Percentiles rank a stretch among this genome's conserved stretches.
phyloP scores from a whole-genome alignment of 1,284 basidiomycete genomes.

The Wallemia hederae region DNA sequence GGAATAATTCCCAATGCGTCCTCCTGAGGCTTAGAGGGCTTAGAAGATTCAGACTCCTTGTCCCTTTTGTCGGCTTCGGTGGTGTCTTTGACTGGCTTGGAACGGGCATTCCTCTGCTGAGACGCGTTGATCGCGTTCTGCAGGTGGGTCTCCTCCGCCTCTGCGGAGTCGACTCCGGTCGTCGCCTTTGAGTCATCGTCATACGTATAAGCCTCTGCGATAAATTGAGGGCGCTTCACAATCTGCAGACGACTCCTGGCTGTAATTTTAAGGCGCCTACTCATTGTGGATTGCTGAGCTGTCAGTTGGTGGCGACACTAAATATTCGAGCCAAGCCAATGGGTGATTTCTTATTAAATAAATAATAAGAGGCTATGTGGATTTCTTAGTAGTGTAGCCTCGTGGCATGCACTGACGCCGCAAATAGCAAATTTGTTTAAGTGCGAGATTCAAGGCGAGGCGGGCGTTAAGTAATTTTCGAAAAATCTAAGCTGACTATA shows the following conservation, averaged over 20 bases:
- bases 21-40: neutral
- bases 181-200: conserved; percentile 54
- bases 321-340: too few species aligned
- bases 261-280: conserved; percentile 48
- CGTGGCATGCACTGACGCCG: too few species aligned
- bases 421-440: too few species aligned
- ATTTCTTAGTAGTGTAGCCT: neutral
- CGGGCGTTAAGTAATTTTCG: too few species aligned
- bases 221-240: conserved; percentile 42
- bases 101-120: conserved; percentile 58
- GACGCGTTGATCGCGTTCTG: conserved; percentile 1
- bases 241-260: conserved; percentile 68
- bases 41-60: conserved; percentile 16
- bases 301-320: conserved; percentile 31
- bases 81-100: conserved; percentile 29
- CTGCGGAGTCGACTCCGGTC: conserved; percentile 52
- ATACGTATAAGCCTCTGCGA: conserved; percentile 19
- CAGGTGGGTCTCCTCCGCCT: conserved; percentile 30
- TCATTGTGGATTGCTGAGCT: conserved; percentile 36
- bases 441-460: too few species aligned
- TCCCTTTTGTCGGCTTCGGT: conserved; percentile 19
- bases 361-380: too few species aligned
- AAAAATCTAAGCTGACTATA: too few species aligned
- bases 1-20: conserved; percentile 29
- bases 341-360: too few species aligned